Percentiles rank a stretch among this genome's conserved stretches.
These are phyloP conservation scores for Hansenula lynferdii DNA, from an alignment of 1,139 yeast species.

Conservation along the genomic window DNA sequence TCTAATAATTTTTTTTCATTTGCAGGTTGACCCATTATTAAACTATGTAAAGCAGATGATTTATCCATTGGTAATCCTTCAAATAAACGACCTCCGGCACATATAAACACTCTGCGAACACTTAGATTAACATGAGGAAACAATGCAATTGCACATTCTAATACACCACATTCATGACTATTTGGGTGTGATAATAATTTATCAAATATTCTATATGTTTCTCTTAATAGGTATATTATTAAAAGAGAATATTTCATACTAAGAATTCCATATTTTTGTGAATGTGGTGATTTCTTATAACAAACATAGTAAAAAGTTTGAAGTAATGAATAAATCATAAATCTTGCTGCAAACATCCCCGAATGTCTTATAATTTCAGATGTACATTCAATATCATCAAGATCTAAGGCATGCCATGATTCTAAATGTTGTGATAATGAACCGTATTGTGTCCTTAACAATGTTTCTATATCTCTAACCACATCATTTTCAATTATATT, in stretches of 20 bases:
- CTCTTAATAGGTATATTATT: neutral
- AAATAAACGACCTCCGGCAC: conserved; percentile 1
- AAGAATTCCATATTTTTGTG: neutral
- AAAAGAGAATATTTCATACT: neutral
- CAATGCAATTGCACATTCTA: neutral
- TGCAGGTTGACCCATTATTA: neutral
- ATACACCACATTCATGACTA: neutral
- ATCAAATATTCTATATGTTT: neutral
- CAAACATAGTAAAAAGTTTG: neutral
- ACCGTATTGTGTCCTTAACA: neutral
- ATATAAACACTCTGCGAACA: neutral
- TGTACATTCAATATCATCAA: neutral
- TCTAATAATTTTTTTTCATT: neutral
- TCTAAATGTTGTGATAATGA: neutral
- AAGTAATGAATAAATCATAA: neutral
- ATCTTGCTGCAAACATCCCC: neutral
- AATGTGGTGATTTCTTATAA: neutral
- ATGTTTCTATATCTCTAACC: neutral
- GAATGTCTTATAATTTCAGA: neutral
- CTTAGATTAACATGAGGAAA: neutral
- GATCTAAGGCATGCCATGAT: neutral
- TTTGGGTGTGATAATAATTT: neutral
- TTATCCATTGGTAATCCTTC: neutral
- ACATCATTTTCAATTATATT: neutral
- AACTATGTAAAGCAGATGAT: neutral